Percentiles rank a stretch among this genome's conserved stretches.
phyloP scores from a whole-genome alignment of 169 alveolate genomes.

The Plasmodium gaboni region DNA sequence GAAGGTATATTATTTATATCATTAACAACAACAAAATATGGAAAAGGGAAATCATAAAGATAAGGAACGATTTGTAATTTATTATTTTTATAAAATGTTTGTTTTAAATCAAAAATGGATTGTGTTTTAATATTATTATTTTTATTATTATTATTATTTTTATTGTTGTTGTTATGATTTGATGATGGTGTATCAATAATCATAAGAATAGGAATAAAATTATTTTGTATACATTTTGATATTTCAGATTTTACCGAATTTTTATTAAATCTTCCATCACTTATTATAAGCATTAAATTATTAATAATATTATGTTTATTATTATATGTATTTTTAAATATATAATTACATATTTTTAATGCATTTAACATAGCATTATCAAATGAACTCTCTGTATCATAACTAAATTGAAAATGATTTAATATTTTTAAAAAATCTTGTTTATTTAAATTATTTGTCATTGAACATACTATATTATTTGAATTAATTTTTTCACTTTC shows the following conservation, averaged over 20 bases:
- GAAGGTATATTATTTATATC: constrained; percentile 88
- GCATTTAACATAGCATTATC: constrained; percentile 86
- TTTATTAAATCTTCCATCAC: constrained; percentile 98
- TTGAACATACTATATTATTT: constrained; percentile 68
- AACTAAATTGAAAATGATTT: constrained; percentile 84
- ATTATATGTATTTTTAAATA: constrained; percentile 60
- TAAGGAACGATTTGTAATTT: constrained; percentile 91
- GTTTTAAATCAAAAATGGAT: constrained; percentile 88
- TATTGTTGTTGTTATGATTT: constrained; percentile 11
- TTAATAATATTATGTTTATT: constrained; percentile 79
- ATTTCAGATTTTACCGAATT: constrained; percentile 91
- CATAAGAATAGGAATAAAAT: constrained; percentile 91
- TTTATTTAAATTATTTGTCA: constrained; percentile 61
- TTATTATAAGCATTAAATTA: constrained; percentile 93
- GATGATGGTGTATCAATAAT: constrained; percentile 88
- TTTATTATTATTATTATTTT: background rate
- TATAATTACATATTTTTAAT: constrained; percentile 87
- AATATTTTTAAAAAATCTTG: constrained; percentile 78
- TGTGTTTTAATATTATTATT: constrained; percentile 66
- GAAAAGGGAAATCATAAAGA: constrained; percentile 97
- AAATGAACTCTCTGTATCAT: constrained; percentile 84
- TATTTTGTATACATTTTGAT: constrained; percentile 89
- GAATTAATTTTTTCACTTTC: constrained; percentile 78
- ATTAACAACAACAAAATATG: constrained; percentile 94
- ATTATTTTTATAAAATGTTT: constrained; percentile 89